phyloP scores from a whole-genome alignment of 257 asterid species.

The Solanum sejunctum region DNA sequence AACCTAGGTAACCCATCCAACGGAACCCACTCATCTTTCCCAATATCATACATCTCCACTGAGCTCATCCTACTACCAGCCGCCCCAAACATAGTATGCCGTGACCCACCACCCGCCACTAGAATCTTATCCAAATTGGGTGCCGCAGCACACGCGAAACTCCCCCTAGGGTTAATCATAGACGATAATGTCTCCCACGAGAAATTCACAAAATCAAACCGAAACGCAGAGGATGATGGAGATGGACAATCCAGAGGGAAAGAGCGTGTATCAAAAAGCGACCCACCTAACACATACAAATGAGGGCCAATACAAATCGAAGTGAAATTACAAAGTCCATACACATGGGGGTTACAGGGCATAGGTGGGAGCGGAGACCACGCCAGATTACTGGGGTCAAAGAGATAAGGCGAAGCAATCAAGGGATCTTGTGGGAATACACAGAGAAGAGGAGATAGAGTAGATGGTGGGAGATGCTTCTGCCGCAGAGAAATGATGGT shows the following conservation, averaged over 20 bases:
- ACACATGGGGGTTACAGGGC: constrained; percentile 86
- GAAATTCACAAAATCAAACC: constrained; percentile 45
- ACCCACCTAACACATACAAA: constrained; percentile 77
- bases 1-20: constrained; percentile 89
- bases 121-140: constrained; percentile 47
- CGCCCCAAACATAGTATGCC: constrained; percentile 83
- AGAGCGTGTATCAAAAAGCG: constrained; percentile 75
- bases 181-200: constrained; percentile 59
- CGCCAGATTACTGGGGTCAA: constrained; percentile 52
- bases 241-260: constrained; percentile 73
- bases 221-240: constrained; percentile 46
- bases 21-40: constrained; percentile 67
- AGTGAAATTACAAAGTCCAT: constrained; percentile 74
- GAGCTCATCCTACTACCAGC: constrained; percentile 91
- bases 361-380: constrained; percentile 74
- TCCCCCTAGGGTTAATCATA: constrained; percentile 84
- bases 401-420: constrained; percentile 51
- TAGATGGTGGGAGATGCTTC: constrained; percentile 25
- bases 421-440: constrained; percentile 87
- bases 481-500: constrained; percentile 48
- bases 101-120: constrained; percentile 92
- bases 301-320: constrained; percentile 50
- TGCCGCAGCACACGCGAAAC: constrained; percentile 75
- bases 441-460: constrained; percentile 45
- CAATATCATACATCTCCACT: constrained; percentile 90